phyloP scores from a whole-genome alignment of 2,329 filamentous ascomycete species.

The Paramyrothecium roridum region DNA sequence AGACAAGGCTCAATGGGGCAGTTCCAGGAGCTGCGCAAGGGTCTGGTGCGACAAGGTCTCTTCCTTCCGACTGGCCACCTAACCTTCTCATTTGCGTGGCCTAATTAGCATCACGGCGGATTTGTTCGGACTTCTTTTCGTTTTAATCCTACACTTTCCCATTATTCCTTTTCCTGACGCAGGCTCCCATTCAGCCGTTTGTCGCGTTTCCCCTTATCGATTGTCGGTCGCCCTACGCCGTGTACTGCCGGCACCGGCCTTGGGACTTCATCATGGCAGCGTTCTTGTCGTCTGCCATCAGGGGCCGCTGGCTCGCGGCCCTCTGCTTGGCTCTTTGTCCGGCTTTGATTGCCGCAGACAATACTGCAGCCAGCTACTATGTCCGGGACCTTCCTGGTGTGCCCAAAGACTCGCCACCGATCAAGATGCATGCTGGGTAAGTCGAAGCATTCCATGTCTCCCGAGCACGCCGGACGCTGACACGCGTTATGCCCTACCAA shows the following conservation, averaged over 20 bases:
- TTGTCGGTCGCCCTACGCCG: constrained; percentile 4
- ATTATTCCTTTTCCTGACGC: constrained; percentile 4
- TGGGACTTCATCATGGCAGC: constrained; percentile 18
- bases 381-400: constrained; percentile 81
- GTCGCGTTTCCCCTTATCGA: constrained; percentile 5
- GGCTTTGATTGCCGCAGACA: constrained; percentile 24
- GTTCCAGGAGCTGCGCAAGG: neutral
- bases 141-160: constrained; percentile 3
- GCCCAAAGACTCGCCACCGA: constrained; percentile 64
- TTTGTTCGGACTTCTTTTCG: neutral
- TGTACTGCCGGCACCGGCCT: constrained; percentile 4
- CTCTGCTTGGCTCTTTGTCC: constrained; percentile 40
- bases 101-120: constrained; percentile 1
- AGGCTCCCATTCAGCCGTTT: constrained; percentile 3
- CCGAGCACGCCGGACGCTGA: constrained; percentile 14
- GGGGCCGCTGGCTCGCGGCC: constrained; percentile 25
- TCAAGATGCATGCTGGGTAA: constrained; percentile 99
- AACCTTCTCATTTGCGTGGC: constrained; percentile 7
- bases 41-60: constrained; percentile 1
- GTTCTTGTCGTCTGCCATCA: constrained; percentile 11
- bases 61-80: constrained; percentile 7
- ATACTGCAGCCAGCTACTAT: constrained; percentile 73
- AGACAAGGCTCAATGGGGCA: neutral
- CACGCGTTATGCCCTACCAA: constrained; percentile 8
- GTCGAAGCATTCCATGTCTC: constrained; percentile 24